Evolutionary conservation across 139 green algal genomes (phyloP).

Genomic region (Astrephomene gubernaculifera): DNA sequence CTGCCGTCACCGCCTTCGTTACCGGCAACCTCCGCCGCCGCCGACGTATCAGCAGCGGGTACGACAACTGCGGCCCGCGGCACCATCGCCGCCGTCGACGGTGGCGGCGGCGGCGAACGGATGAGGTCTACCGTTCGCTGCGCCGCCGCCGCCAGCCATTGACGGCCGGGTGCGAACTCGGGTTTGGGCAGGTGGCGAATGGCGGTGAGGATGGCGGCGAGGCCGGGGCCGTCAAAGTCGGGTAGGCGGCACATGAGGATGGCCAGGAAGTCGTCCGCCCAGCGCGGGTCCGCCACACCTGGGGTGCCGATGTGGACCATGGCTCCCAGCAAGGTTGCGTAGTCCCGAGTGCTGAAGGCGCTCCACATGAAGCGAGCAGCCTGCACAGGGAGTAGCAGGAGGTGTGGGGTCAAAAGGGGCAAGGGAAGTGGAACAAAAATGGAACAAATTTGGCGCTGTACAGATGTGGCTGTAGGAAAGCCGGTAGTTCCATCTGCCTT

Average conservation of each 20-base stretch:
- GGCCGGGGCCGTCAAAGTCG: conserved; percentile 34
- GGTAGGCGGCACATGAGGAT: conserved; percentile 30
- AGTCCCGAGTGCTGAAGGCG: conserved; percentile 24
- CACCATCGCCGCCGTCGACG: background rate
- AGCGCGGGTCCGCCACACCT: conserved; percentile 29
- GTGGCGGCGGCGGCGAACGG: background rate
- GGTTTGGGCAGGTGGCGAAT: conserved; percentile 35
- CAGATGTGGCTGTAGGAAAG: background rate
- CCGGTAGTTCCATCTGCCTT: too few species aligned
- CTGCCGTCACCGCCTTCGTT: background rate
- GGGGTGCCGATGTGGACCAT: conserved; percentile 25
- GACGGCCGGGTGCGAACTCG: conserved; percentile 37
- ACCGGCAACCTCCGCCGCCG: background rate
- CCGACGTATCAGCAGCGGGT: background rate
- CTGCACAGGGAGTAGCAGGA: background rate
- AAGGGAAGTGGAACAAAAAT: background rate
- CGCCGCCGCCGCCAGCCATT: conserved; percentile 17
- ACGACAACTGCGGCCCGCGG: background rate
- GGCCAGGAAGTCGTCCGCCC: conserved; percentile 42
- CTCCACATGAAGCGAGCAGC: conserved; percentile 41
- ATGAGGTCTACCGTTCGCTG: conserved; percentile 10
- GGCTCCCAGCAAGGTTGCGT: conserved; percentile 28
- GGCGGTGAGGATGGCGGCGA: conserved; percentile 5
- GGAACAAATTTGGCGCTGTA: background rate
- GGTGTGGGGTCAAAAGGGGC: background rate